Percentiles rank a stretch among this genome's conserved stretches.
phyloP scores from a whole-genome alignment of 2,329 filamentous ascomycete species.

The Ceratocystis colombiana region DNA sequence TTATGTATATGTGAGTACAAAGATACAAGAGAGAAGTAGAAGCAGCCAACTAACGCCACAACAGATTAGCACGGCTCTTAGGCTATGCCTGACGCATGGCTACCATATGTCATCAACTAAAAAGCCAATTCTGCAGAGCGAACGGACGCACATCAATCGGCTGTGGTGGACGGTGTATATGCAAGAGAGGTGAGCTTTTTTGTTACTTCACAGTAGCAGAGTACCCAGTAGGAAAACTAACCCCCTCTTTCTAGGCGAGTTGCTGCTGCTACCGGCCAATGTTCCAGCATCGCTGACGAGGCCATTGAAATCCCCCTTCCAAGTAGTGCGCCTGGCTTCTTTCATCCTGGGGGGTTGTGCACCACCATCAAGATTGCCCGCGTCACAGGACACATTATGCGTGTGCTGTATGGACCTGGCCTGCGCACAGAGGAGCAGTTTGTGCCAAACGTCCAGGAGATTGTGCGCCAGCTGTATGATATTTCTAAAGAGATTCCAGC shows the following conservation, averaged over 20 bases:
- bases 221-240: conserved; percentile 7
- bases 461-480: conserved; percentile 28
- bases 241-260: conserved; percentile 14
- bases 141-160: conserved; percentile 28
- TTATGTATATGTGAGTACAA: conserved; percentile 24
- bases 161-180: conserved; percentile 32
- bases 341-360: conserved; percentile 29
- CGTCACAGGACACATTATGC: conserved; percentile 29
- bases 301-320: conserved; percentile 25
- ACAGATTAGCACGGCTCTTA: conserved; percentile 30
- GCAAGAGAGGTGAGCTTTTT: conserved; percentile 29
- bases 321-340: conserved; percentile 30
- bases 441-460: conserved; percentile 32
- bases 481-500: conserved; percentile 27
- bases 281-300: conserved; percentile 22
- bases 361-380: conserved; percentile 30
- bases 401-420: conserved; percentile 31
- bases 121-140: conserved; percentile 25
- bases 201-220: neutral
- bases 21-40: neutral
- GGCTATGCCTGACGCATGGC: conserved; percentile 30
- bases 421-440: conserved; percentile 31
- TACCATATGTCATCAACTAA: conserved; percentile 28
- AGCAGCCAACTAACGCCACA: neutral
- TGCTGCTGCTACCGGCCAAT: conserved; percentile 25